A percentile compares a stretch with the other conserved stretches of the same genome.
Evolutionary conservation across 2,329 filamentous ascomycete species (phyloP).

Genomic region (Colletotrichum lini): DNA sequence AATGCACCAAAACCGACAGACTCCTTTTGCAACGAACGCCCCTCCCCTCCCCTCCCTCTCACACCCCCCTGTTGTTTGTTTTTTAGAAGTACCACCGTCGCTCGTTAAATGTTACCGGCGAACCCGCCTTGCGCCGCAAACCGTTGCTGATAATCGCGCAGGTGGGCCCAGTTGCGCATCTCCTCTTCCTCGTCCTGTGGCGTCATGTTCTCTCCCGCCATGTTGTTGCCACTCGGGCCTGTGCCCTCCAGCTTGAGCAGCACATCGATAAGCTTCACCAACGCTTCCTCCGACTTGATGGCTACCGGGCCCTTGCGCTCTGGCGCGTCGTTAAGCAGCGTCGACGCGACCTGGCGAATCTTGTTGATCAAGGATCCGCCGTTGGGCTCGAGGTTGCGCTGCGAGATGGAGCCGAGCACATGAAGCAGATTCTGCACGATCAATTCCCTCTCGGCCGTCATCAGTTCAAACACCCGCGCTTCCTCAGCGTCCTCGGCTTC

Average conservation of each 20-base stretch:
- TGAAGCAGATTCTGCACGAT: conserved; percentile 85
- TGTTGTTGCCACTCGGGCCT: conserved; percentile 52
- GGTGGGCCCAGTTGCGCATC: conserved; percentile 81
- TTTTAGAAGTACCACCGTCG: not conserved
- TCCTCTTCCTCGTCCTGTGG: conserved; percentile 81
- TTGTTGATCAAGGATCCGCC: conserved; percentile 80
- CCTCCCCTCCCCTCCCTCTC: too few species aligned
- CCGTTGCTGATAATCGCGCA: conserved; percentile 83
- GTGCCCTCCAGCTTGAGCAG: conserved; percentile 81
- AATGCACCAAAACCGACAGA: too few species aligned
- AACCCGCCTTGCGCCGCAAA: conserved; percentile 78
- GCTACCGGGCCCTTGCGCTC: conserved; percentile 68
- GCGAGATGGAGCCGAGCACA: conserved; percentile 82
- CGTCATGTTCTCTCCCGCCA: conserved; percentile 57
- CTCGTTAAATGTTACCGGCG: conserved; percentile 42
- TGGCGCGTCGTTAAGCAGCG: conserved; percentile 74
- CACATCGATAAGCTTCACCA: conserved; percentile 81
- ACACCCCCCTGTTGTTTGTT: not conserved
- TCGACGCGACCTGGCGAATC: conserved; percentile 87
- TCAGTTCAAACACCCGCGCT: conserved; percentile 70
- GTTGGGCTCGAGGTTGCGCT: conserved; percentile 86
- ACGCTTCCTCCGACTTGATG: conserved; percentile 76
- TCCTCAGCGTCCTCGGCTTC: conserved; percentile 60
- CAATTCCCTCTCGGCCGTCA: conserved; percentile 83
- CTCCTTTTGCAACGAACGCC: too few species aligned